phyloP scores from a whole-genome alignment of 1,139 yeast species.

The Candida tunisiensis region DNA sequence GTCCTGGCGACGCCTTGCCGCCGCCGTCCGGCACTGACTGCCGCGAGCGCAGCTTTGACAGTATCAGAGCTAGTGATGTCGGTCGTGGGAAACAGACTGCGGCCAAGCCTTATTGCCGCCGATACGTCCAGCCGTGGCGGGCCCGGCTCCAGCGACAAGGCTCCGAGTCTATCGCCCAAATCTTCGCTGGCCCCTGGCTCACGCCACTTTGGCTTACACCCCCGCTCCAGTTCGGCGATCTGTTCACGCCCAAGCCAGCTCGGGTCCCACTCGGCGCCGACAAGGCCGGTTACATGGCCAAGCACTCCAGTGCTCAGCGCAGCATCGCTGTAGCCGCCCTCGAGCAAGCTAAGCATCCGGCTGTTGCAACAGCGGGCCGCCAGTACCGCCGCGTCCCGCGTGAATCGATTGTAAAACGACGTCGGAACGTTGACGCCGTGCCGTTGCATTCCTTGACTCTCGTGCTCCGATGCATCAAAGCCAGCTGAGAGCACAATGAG shows the following conservation, averaged over 20 bases:
- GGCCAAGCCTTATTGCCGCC: too few species aligned
- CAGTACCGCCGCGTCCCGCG: constrained; percentile 52
- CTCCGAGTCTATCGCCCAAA: too few species aligned
- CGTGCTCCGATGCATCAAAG: constrained; percentile 78
- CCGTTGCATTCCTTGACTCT: constrained; percentile 70
- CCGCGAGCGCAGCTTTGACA: too few species aligned
- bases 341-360: constrained; percentile 52
- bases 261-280: constrained; percentile 38
- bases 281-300: constrained; percentile 58
- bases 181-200: too few species aligned
- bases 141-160: too few species aligned
- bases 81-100: too few species aligned
- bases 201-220: constrained; percentile 60
- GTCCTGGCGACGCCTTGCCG: too few species aligned
- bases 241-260: constrained; percentile 21
- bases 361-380: constrained; percentile 48
- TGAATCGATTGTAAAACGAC: constrained; percentile 55
- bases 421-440: constrained; percentile 79
- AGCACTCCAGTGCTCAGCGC: constrained; percentile 71
- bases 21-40: too few species aligned
- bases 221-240: constrained; percentile 49
- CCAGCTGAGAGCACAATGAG: constrained; percentile 68
- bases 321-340: constrained; percentile 81
- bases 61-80: too few species aligned
- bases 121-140: too few species aligned